Evolutionary conservation across 352 stramenopile genomes (phyloP), one percentile per base, ranked within the genome.

Genomic region (Phytopythium chamaehyphon): DNA sequence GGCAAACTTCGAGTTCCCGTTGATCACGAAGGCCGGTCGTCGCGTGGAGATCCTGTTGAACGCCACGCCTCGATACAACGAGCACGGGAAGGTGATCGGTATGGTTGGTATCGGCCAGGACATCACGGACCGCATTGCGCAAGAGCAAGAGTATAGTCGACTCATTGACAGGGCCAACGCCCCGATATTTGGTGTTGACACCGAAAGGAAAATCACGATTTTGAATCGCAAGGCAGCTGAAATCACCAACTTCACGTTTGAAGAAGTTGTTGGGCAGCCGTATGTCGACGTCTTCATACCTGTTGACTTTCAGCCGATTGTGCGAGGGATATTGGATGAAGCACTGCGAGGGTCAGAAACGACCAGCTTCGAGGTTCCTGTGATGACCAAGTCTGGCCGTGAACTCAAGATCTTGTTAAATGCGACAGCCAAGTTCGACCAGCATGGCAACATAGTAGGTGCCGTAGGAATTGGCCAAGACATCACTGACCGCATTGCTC

Each of bases 401-500:
- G 71, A 75, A 24, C 56, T 90, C 2, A 76, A 88, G 44, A 93
- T 93, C 18, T 24, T 93, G 33, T 62, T 93, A 4, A 93, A 93
- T 40, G 83, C 83, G 3, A 91, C 83, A 8, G 66, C 76, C 3
- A 69, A 78, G 7, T 83, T 77, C 39, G 77, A 91, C 47, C 74
- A 71, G 21, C 66, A 78, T n/a, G 79, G 79, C 8, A 78, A 79
- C 31, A 86, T 96, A 48, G 82, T 95, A 33, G 89, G 89, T 51
- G 85, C 94, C 9, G 82, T 94, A 23, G 80, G 86, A 24, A 93
- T 95, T 56, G 84, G 82, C 1, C 83, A 94, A 55, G 86, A 95
- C 47, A 89, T 92, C 36, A 88, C 81, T 3, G 73, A 86, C 18
- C 73, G 76, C 10, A 88, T 87, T 48, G 74, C 75, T 2, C 76